phyloP scores from a whole-genome alignment of 2,329 filamentous ascomycete species.

The Penicillium concentricum region DNA sequence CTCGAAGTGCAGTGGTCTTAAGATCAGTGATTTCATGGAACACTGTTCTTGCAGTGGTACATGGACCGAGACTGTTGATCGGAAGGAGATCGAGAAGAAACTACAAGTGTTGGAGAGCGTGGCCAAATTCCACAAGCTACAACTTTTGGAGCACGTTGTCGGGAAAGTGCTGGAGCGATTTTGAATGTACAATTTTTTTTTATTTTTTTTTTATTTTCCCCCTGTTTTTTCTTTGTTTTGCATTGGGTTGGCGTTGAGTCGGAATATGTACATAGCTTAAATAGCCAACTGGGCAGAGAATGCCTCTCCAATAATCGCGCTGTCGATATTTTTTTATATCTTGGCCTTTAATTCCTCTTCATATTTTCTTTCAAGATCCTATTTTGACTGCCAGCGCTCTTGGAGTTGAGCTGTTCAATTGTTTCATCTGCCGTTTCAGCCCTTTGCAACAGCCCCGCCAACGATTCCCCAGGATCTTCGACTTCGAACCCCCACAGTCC shows the following conservation, averaged over 20 bases:
- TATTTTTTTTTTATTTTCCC: neutral
- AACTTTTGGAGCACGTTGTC: slow-evolving; percentile 76
- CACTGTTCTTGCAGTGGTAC: slow-evolving; percentile 89
- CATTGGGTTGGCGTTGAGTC: slow-evolving; percentile 1
- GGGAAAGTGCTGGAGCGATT: slow-evolving; percentile 55
- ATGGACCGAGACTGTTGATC: slow-evolving; percentile 72
- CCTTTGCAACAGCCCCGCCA: neutral
- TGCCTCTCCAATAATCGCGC: neutral
- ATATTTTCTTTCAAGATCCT: neutral
- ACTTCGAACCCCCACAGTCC: neutral
- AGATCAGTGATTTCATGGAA: slow-evolving; percentile 92
- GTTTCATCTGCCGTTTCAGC: neutral
- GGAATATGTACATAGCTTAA: neutral
- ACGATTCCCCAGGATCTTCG: neutral
- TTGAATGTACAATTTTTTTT: neutral
- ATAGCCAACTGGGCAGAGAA: neutral
- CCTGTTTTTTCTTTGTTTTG: neutral
- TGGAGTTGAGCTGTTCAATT: too few relatives aligned
- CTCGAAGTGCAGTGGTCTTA: slow-evolving; percentile 62
- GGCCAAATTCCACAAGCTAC: slow-evolving; percentile 73
- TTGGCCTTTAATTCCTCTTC: neutral
- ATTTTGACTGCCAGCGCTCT: neutral
- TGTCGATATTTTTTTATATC: neutral
- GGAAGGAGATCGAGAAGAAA: slow-evolving; percentile 62
- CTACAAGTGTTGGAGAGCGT: slow-evolving; percentile 72